These are phyloP conservation scores for Paxillus involutus DNA, from an alignment of 768 basidiomycete genomes.

Conservation along the genomic window DNA sequence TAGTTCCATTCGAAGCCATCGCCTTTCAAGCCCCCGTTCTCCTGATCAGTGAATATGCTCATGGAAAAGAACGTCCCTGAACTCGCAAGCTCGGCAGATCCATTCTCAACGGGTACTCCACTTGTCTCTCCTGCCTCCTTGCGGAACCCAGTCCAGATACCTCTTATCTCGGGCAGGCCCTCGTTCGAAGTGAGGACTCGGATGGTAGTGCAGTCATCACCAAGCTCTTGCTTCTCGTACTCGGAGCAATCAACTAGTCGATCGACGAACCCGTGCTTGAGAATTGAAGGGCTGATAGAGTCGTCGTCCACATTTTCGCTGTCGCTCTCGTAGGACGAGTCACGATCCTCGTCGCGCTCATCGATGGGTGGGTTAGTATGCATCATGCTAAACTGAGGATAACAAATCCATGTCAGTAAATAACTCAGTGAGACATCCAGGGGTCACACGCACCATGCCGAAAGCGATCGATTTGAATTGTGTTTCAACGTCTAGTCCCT, in stretches of 20 bases:
- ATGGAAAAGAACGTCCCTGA: neutral
- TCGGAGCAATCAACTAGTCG: neutral
- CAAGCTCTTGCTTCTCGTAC: neutral
- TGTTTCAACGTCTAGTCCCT: constrained; percentile 20
- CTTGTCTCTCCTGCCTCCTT: neutral
- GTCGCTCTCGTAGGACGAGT: constrained; percentile 2
- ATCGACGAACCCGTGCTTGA: neutral
- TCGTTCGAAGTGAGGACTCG: neutral
- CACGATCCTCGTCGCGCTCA: constrained; percentile 1
- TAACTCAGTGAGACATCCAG: neutral
- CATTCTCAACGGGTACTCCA: neutral
- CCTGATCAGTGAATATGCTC: neutral
- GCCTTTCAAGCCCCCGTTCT: neutral
- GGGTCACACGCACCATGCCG: constrained; percentile 22
- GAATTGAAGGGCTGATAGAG: neutral
- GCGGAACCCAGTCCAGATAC: neutral
- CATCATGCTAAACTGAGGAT: neutral
- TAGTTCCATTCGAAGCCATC: neutral
- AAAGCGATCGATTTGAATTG: constrained; percentile 27
- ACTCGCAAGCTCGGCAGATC: neutral
- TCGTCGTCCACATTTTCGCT: constrained; percentile 1
- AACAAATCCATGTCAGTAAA: neutral
- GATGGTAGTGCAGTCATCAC: neutral
- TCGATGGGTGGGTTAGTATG: neutral
- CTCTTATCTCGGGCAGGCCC: neutral